phyloP scores from a whole-genome alignment of 2,329 filamentous ascomycete genomes.

The Fusarium paranaense region DNA sequence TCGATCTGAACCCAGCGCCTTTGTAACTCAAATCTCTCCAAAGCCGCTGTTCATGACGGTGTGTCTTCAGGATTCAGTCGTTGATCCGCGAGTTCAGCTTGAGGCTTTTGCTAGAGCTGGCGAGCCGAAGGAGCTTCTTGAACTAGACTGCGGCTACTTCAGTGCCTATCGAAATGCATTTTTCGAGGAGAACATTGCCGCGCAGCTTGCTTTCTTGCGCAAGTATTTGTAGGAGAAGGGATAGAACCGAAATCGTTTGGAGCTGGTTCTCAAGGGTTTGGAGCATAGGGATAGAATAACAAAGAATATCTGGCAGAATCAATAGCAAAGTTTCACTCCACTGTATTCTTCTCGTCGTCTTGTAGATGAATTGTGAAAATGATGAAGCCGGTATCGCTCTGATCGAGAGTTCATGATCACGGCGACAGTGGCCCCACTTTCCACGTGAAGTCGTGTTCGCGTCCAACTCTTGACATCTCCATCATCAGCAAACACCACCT shows the following conservation, averaged over 20 bases:
- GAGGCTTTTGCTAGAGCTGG: background rate
- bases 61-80: background rate
- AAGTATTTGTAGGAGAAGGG: background rate
- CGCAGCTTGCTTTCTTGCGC: background rate
- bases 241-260: background rate
- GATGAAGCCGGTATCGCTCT: no score
- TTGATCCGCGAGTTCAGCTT: background rate
- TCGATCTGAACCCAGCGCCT: background rate
- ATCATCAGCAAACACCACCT: background rate
- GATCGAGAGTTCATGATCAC: background rate
- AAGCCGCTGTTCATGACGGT: background rate
- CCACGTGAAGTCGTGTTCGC: slow-evolving; percentile 37
- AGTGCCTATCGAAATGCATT: background rate
- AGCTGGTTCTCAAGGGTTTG: no score
- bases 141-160: background rate
- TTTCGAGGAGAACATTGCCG: background rate
- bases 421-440: slow-evolving; percentile 11
- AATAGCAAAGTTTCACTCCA: no score
- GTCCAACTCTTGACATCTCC: slow-evolving; percentile 3
- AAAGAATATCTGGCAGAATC: no score
- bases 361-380: no score
- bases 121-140: background rate
- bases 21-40: background rate
- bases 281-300: no score
- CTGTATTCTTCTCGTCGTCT: no score